Conservation (phyloP, 2,329 filamentous ascomycete species). For the Curvularia lunata region DNA sequence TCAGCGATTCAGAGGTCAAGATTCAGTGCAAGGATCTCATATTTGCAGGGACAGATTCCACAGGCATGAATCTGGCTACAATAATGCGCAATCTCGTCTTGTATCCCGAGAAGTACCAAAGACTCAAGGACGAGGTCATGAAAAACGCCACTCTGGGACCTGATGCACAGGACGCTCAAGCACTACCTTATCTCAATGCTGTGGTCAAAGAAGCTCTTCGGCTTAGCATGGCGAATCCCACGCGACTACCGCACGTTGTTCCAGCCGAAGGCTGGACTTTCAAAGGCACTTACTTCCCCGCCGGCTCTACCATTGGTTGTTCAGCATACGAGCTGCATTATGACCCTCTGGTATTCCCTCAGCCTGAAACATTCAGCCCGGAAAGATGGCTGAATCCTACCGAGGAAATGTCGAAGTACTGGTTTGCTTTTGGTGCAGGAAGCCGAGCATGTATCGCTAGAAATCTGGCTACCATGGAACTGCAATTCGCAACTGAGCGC, state of each 20-base stretch:
- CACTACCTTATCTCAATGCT: conserved; percentile 54
- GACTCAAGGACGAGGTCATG: conserved; percentile 29
- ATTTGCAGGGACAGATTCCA: conserved; percentile 41
- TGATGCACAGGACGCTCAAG: conserved; percentile 23
- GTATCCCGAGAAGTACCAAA: conserved; percentile 29
- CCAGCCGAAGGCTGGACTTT: conserved; percentile 37
- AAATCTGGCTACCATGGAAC: conserved; percentile 39
- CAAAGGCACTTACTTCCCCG: conserved; percentile 33
- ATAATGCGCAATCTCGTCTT: conserved; percentile 28
- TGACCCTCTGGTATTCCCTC: conserved; percentile 27
- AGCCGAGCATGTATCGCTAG: conserved; percentile 42
- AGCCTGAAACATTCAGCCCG: conserved; percentile 28
- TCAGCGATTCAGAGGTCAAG: conserved; percentile 54
- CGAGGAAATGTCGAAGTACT: conserved; percentile 42
- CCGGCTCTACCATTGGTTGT: conserved; percentile 35
- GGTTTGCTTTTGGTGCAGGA: conserved; percentile 43
- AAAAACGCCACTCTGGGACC: conserved; percentile 20
- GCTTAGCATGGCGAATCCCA: conserved; percentile 52
- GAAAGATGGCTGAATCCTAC: conserved; percentile 44
- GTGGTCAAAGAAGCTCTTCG: conserved; percentile 56
- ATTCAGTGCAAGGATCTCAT: conserved; percentile 61
- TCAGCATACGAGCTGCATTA: conserved; percentile 39
- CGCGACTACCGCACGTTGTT: conserved; percentile 40
- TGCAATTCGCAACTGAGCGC: conserved; percentile 46
- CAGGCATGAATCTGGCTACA: conserved; percentile 38